Base-by-base conservation (phyloP, 768 basidiomycete species). In the Suillus sp. region DNA sequence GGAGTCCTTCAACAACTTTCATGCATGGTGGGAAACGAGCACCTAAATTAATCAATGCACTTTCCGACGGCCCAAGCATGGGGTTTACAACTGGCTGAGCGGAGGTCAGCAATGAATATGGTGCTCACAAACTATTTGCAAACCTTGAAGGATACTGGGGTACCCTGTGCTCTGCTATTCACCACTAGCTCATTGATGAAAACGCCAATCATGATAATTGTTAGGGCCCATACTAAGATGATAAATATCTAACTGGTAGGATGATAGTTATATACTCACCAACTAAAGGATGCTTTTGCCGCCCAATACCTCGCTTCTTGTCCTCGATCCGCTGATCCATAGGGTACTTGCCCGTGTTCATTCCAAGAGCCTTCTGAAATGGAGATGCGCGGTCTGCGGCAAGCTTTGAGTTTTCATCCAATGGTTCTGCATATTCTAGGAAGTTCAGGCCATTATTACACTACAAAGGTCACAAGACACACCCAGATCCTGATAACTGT, bases 11-110 rank as follows among this genome's bases (percentile, higher is more conserved):
- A 8, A 95, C 86, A 6, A 74, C 67, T 72, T 94, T 95, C 92
- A 96, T 96, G 69, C 95, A 96, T 0, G 95, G 91, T 16, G 93
- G 92, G 72, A 95, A 97, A 32, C 96, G 91, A 27, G 96, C 95
- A 3, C 96, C 96, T 58, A 93, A 78, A 69, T 90, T 86, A 63
- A 98, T 93, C 16, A 99, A 79, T 2, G 90, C 93, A 53, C 88
- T 88, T 55, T 83, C 85, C 0, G 92, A 90, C 3, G 96, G 96
- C 2, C 96, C 96, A 20, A 99, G 81, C 93, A 96, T 93, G 4
- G 88, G 88, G 69, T 96, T 96, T 59, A 95, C 85, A 3, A 84
- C 81, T 25, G 93, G 93, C 89, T 93, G 62, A 22, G 54, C 4
- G 56, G 35, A 25, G 20, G 22, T 72, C 58, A 74, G 65, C 51